Percentiles rank a stretch among this genome's conserved stretches.
Conservation (phyloP, 192 early-diverging fungal genomes). For the Linnemannia zychae region DNA sequence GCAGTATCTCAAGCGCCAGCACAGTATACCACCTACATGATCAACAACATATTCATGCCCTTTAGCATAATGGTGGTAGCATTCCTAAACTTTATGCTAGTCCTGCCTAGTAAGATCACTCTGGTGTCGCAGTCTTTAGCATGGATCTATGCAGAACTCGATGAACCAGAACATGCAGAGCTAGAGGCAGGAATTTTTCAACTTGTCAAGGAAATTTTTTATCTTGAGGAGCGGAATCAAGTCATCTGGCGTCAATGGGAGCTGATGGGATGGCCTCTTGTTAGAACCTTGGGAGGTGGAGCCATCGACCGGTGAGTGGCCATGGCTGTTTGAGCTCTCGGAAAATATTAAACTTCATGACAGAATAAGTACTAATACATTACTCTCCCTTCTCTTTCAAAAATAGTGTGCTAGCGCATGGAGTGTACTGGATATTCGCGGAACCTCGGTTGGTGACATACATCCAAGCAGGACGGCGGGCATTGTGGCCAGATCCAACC, state of each 20-base stretch:
- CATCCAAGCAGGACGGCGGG: constrained; percentile 59
- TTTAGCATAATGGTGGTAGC: constrained; percentile 20
- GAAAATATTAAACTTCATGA: too few relatives aligned
- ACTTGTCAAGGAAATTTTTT: constrained; percentile 51
- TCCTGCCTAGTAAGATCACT: constrained; percentile 22
- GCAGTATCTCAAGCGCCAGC: constrained; percentile 29
- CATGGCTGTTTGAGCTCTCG: too few relatives aligned
- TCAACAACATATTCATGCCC: constrained; percentile 34
- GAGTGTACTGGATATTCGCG: constrained; percentile 62
- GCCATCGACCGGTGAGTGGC: constrained; percentile 62
- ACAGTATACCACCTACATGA: constrained; percentile 28
- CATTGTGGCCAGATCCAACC: constrained; percentile 63
- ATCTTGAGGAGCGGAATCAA: constrained; percentile 56
- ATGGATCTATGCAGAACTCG: constrained; percentile 55
- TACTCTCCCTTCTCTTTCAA: neutral
- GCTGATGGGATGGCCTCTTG: constrained; percentile 63
- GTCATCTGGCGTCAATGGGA: constrained; percentile 63
- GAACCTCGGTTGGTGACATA: constrained; percentile 63
- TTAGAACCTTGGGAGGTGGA: constrained; percentile 60
- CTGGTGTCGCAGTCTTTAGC: constrained; percentile 36
- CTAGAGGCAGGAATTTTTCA: constrained; percentile 51
- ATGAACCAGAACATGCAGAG: constrained; percentile 45
- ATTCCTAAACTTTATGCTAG: constrained; percentile 30
- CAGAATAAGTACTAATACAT: neutral
- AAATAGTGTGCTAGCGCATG: constrained; percentile 62